A percentile compares a stretch with the other conserved stretches of the same genome.
Conservation (phyloP, 495 filamentous ascomycete species). For the Aspergillus homomorphus region DNA sequence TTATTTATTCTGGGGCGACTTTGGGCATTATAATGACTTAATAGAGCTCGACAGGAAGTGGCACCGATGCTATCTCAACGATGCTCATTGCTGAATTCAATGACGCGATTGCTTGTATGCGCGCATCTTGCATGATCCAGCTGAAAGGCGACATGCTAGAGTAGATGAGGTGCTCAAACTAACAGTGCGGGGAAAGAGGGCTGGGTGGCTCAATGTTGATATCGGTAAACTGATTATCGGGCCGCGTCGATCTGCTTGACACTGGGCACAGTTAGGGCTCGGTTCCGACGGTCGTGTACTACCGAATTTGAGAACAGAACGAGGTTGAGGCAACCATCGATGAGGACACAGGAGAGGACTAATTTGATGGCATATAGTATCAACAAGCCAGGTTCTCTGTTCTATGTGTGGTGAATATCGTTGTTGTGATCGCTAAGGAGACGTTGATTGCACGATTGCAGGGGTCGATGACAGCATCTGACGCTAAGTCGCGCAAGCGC, state of each 20-base stretch:
- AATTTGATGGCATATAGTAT: not conserved
- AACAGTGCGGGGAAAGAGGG: not conserved
- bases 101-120: slow-evolving; percentile 1
- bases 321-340: not conserved
- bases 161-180: slow-evolving; percentile 3
- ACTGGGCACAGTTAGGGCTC: not conserved
- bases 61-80: not conserved
- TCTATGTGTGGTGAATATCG: not conserved
- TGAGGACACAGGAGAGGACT: not conserved
- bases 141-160: not conserved
- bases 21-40: not conserved
- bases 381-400: not conserved
- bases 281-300: not conserved
- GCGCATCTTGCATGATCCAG: not conserved
- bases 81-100: slow-evolving; percentile 3
- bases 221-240: not conserved
- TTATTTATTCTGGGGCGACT: not conserved
- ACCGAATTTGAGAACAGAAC: not conserved
- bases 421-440: not conserved
- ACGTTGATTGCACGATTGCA: slow-evolving; percentile 1
- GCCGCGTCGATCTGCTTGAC: not conserved
- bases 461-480: slow-evolving; percentile 1
- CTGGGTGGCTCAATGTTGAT: not conserved
- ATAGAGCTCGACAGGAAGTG: not conserved
- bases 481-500: not conserved